These are phyloP conservation scores for Fusarium aywerte DNA, from an alignment of 2,329 filamentous ascomycete species.

Conservation along the genomic window DNA sequence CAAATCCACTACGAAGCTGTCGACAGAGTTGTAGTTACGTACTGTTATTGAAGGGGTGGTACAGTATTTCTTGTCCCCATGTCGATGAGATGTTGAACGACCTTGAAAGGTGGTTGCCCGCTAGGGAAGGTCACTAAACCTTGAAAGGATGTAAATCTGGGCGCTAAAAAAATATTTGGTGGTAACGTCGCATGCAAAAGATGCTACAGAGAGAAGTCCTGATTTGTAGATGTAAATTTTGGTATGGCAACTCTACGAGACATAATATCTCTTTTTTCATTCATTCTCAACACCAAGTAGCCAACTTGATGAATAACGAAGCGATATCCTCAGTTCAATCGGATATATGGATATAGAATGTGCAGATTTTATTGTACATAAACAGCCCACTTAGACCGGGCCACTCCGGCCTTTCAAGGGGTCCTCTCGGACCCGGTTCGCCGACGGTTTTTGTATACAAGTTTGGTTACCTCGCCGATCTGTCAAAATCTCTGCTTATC, in stretches of 20 bases:
- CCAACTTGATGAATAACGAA: too few species aligned
- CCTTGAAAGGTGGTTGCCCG: constrained; percentile 3
- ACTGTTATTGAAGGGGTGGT: constrained; percentile 17
- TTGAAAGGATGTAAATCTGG: neutral
- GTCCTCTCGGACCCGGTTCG: constrained; percentile 20
- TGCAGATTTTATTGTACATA: neutral
- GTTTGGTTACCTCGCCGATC: constrained; percentile 2
- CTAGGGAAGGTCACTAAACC: constrained; percentile 27
- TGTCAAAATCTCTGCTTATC: constrained; percentile 6
- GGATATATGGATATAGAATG: neutral
- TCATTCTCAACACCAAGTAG: too few species aligned
- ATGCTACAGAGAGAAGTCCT: neutral
- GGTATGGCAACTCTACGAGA: neutral
- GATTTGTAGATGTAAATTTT: neutral
- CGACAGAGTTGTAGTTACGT: constrained; percentile 26
- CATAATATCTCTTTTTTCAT: too few species aligned
- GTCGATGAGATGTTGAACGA: constrained; percentile 10
- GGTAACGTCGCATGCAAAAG: constrained; percentile 19
- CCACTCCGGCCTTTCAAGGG: neutral
- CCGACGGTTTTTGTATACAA: constrained; percentile 7
- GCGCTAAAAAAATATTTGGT: constrained; percentile 9
- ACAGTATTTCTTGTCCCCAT: constrained; percentile 22
- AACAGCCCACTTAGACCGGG: neutral
- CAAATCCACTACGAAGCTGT: constrained; percentile 31
- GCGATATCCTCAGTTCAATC: neutral